Evolutionary conservation across 73 alveolate species (phyloP).

Genomic region (Stentor roeselii): DNA sequence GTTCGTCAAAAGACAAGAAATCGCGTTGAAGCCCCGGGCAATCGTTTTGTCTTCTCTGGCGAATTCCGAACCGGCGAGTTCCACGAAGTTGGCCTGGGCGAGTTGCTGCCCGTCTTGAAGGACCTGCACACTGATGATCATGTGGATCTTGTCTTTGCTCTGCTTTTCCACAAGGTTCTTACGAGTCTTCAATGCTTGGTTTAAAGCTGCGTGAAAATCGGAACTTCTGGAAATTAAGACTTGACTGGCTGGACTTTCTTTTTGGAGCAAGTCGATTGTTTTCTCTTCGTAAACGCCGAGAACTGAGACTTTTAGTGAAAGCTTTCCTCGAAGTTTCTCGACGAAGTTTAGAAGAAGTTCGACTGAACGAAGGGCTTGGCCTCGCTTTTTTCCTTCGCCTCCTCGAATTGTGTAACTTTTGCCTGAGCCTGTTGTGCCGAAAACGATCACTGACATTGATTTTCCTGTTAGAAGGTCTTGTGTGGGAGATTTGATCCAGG

Average conservation of each 20-base stretch:
- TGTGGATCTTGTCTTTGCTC: not conserved
- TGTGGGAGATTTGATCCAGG: not conserved
- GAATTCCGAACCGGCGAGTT: conserved; percentile 18
- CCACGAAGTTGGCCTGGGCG: not conserved
- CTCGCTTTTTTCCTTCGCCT: conserved; percentile 27
- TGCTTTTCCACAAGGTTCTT: not conserved
- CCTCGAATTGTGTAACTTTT: conserved; percentile 29
- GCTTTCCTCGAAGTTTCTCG: not conserved
- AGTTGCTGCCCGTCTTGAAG: not conserved
- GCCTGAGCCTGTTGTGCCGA: conserved; percentile 26
- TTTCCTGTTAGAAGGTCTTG: not conserved
- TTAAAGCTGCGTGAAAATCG: conserved; percentile 16
- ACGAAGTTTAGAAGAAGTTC: not conserved
- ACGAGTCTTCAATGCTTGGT: conserved; percentile 13
- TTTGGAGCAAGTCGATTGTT: not conserved
- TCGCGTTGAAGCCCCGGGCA: conserved; percentile 15
- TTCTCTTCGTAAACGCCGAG: not conserved
- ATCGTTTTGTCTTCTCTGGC: conserved; percentile 14
- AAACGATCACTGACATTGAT: not conserved
- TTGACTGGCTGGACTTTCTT: not conserved
- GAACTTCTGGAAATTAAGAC: not conserved
- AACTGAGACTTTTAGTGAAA: conserved; percentile 12
- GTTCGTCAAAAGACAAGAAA: not conserved
- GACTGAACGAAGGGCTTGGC: not conserved
- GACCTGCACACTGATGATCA: not conserved